Conservation (phyloP, 768 basidiomycete species). For the Clathrus columnatus region DNA sequence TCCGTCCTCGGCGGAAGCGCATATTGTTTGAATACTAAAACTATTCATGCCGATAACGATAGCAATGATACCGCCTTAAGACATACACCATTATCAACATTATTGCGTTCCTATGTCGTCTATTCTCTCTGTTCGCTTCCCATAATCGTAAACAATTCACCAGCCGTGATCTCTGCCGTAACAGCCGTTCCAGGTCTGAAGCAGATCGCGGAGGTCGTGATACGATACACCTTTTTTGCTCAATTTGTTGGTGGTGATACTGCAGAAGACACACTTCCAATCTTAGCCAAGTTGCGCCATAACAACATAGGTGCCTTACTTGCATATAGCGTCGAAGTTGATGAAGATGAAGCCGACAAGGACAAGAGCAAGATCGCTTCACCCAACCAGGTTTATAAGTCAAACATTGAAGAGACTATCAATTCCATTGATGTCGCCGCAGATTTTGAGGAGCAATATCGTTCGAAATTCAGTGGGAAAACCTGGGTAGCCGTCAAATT, state of each 20-base stretch:
- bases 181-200: conserved; percentile 54
- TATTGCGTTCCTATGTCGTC: conserved; percentile 71
- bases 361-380: not conserved
- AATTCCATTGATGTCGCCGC: conserved; percentile 70
- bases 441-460: conserved; percentile 57
- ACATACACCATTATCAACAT: conserved; percentile 24
- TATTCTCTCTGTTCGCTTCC: conserved; percentile 77
- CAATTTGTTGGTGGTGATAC: conserved; percentile 90
- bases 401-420: conserved; percentile 67
- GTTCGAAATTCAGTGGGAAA: conserved; percentile 31
- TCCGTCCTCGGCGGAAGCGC: not conserved
- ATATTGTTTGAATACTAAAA: not conserved
- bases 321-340: conserved; percentile 81
- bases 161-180: conserved; percentile 47
- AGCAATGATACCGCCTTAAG: not conserved
- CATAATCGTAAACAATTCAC: conserved; percentile 65
- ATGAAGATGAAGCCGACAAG: conserved; percentile 42
- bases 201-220: conserved; percentile 55
- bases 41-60: conserved; percentile 18
- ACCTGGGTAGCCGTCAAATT: conserved; percentile 87
- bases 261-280: conserved; percentile 54
- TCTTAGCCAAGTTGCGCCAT: conserved; percentile 51
- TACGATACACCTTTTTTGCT: conserved; percentile 76
- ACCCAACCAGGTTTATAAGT: conserved; percentile 40
- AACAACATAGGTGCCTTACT: conserved; percentile 71